Base-by-base conservation (phyloP, 352 stramenopile species). In the Phytophthora multivora region DNA sequence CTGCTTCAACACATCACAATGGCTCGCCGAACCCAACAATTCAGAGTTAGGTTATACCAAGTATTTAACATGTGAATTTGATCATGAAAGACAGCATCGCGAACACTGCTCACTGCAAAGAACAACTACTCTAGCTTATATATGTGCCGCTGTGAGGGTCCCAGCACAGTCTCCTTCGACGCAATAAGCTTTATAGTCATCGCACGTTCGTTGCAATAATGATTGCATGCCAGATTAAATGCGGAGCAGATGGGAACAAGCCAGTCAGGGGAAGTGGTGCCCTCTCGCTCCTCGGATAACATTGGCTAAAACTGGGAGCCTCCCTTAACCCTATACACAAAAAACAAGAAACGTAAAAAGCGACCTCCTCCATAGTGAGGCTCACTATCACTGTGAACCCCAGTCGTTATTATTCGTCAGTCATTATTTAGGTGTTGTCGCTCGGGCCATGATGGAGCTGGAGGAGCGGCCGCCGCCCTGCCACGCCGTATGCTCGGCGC, bases 401-500 rank as follows among this genome's bases (percentile, higher is more conserved):
- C 41, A 59, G 54, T 69, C 39, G 52, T 69, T 69, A 56, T 55
- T 55, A 56, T 55, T 55, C 12, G 30, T 49, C 53, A 19, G 25
- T 38, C 19, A 59, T 58, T 58, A 59, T 46, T 69, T 63, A 57
- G 31, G 43, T 60, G 36, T 46, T 18, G 7, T 53, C 36, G 50
- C 31, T 16, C 30, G 21, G 16, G 38, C 13, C n/a, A 73, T 69
- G 51, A 60, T 28, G 64, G 59, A 69, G 58, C 45, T 67, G 33
- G 35, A 61, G 46, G 64, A 72, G 59, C 59, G 57, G 49, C 69
- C 59, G 39, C 76, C 71, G 39, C 62, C 71, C 12, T 66, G 69
- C 30, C 76, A 86, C 50, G 31, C 45, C 11, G 45, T 31, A 25
- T 60, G 59, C 30, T 59, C 68, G 7, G 51, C 64, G 2, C 51